These are phyloP conservation scores for Tephrocybe sp. DNA, from an alignment of 768 basidiomycete species.

Conservation along the genomic window DNA sequence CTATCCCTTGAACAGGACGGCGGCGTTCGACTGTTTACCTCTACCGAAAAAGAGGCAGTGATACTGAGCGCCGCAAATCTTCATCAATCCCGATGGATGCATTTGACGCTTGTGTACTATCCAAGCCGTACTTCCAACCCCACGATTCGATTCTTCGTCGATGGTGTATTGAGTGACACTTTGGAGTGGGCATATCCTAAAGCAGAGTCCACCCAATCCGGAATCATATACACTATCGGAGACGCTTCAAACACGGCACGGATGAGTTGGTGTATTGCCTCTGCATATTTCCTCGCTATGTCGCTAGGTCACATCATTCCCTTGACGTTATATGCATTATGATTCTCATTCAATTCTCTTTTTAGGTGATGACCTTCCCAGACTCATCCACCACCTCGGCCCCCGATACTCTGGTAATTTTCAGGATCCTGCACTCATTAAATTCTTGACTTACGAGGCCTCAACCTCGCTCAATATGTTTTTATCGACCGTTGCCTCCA, in stretches of 20 bases:
- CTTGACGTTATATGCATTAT: neutral
- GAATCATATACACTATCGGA: slow-evolving; percentile 56
- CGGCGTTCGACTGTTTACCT: slow-evolving; percentile 44
- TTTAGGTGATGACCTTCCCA: slow-evolving; percentile 65
- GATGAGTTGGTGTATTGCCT: slow-evolving; percentile 69
- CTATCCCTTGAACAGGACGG: slow-evolving; percentile 56
- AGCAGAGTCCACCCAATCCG: slow-evolving; percentile 33
- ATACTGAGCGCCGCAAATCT: slow-evolving; percentile 46
- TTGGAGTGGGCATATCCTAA: slow-evolving; percentile 66
- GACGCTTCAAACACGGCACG: slow-evolving; percentile 39
- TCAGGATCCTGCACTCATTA: slow-evolving; percentile 65
- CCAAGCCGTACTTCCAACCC: slow-evolving; percentile 53
- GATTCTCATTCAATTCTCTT: slow-evolving; percentile 6
- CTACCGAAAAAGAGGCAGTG: slow-evolving; percentile 34
- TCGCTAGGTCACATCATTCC: slow-evolving; percentile 46
- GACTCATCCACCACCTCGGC: slow-evolving; percentile 78
- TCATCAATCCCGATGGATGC: slow-evolving; percentile 65
- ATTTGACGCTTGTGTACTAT: slow-evolving; percentile 65
- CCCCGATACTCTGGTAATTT: slow-evolving; percentile 76
- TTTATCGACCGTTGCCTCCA: slow-evolving; percentile 45
- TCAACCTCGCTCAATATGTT: slow-evolving; percentile 83
- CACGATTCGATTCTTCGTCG: slow-evolving; percentile 67
- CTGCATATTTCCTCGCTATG: slow-evolving; percentile 56
- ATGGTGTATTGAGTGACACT: slow-evolving; percentile 65
- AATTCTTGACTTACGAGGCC: slow-evolving; percentile 83